Percentiles rank a stretch among this genome's conserved stretches.
Conservation (phyloP, 2,329 filamentous ascomycete species). For the Pseudocercospora cruenta region DNA sequence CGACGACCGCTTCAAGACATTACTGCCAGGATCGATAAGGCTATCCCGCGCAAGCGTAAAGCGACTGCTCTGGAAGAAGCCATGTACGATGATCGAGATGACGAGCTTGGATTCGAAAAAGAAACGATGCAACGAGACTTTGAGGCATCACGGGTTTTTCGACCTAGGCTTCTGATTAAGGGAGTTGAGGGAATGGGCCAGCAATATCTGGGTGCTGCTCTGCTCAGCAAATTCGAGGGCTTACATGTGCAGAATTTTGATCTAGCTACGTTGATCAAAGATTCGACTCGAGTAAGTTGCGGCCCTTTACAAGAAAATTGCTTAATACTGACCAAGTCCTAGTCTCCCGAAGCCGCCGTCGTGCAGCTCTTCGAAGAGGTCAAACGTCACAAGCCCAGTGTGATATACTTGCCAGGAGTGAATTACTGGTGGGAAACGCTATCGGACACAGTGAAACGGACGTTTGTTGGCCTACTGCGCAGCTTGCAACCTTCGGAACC, state of each 20-base stretch:
- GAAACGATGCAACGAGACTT: constrained; percentile 75
- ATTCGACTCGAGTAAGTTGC: constrained; percentile 68
- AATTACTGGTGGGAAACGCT: constrained; percentile 83
- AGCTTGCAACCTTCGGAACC: constrained; percentile 89
- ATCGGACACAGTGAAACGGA: constrained; percentile 67
- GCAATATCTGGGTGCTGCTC: constrained; percentile 79
- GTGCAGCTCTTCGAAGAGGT: constrained; percentile 91
- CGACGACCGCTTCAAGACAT: constrained; percentile 72
- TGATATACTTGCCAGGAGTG: constrained; percentile 90
- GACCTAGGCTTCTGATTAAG: constrained; percentile 81
- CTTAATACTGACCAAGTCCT: constrained; percentile 15
- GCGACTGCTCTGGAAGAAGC: constrained; percentile 91
- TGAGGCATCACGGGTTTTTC: constrained; percentile 83
- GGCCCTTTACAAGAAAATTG: constrained; percentile 24
- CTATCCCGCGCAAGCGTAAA: constrained; percentile 83
- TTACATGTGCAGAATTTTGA: constrained; percentile 95
- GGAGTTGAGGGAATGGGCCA: constrained; percentile 93
- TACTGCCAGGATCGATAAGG: constrained; percentile 64
- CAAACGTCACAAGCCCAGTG: constrained; percentile 89
- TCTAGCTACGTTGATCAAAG: constrained; percentile 80
- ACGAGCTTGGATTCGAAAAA: constrained; percentile 80
- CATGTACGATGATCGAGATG: constrained; percentile 84
- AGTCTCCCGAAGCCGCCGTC: constrained; percentile 80
- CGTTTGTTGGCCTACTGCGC: constrained; percentile 79
- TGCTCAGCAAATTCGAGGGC: constrained; percentile 89